Conservation (phyloP, 2,329 filamentous ascomycete genomes). For the Cordyceps fumosorosea region DNA sequence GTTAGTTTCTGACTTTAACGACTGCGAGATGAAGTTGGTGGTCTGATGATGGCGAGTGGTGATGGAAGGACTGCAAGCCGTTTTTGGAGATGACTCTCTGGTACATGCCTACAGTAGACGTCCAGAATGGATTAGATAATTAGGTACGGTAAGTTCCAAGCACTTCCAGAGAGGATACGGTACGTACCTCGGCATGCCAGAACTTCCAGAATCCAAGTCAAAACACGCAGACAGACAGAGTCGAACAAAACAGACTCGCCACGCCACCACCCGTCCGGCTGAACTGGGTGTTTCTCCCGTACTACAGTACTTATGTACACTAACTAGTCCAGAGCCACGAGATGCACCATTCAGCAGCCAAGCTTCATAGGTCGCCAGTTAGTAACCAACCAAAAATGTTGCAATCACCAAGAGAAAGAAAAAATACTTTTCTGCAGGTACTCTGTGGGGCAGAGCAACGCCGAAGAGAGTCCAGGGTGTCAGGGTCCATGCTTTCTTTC, state of each 20-base stretch:
- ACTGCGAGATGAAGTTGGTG: neutral
- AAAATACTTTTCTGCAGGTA: neutral
- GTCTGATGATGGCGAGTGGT: neutral
- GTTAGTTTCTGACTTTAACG: neutral
- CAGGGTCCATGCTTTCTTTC: neutral
- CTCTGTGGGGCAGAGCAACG: neutral
- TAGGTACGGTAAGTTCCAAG: no score
- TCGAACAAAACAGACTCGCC: neutral
- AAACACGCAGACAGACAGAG: no score
- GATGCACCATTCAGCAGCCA: neutral
- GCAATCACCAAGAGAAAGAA: neutral
- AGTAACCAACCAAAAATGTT: no score
- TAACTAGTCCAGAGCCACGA: neutral
- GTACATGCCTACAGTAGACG: no score
- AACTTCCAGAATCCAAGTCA: no score
- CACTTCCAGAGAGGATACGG: no score
- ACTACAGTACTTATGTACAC: neutral
- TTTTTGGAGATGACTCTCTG: no score
- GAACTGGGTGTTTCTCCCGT: neutral
- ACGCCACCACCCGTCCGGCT: neutral
- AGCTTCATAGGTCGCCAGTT: neutral
- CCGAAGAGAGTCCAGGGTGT: constrained; percentile 5
- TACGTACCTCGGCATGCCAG: no score
- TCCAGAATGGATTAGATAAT: neutral
- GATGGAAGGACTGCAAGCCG: neutral